These are phyloP conservation scores for Paecilomyces sp. DNA, from an alignment of 2,329 filamentous ascomycete species.

Conservation along the genomic window DNA sequence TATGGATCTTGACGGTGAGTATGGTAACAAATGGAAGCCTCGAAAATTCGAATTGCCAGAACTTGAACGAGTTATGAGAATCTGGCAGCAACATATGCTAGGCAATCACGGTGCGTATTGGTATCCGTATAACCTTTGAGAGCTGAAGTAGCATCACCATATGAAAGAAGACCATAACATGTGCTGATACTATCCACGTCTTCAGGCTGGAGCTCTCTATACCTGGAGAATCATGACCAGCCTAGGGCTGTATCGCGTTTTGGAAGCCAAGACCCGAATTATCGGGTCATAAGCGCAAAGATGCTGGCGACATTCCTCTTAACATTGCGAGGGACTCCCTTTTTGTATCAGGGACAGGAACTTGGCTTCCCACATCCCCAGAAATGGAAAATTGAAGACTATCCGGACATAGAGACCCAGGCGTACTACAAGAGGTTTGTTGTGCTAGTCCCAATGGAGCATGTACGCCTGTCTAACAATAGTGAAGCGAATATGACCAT, in stretches of 20 bases:
- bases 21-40: slow-evolving; percentile 16
- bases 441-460: slow-evolving; percentile 6
- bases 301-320: slow-evolving; percentile 47
- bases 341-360: slow-evolving; percentile 56
- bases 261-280: slow-evolving; percentile 39
- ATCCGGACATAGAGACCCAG: slow-evolving; percentile 36
- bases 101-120: slow-evolving; percentile 8
- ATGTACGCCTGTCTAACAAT: not conserved
- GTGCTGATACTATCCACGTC: slow-evolving; percentile 10
- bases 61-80: slow-evolving; percentile 6
- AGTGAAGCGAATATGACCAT: slow-evolving; percentile 4
- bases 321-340: slow-evolving; percentile 47
- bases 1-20: slow-evolving; percentile 11
- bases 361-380: slow-evolving; percentile 53
- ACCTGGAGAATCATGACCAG: slow-evolving; percentile 60
- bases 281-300: slow-evolving; percentile 43
- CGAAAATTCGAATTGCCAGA: slow-evolving; percentile 10
- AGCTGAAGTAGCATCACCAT: not conserved
- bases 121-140: not conserved
- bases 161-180: not conserved
- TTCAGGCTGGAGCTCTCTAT: slow-evolving; percentile 51
- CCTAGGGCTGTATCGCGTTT: slow-evolving; percentile 50
- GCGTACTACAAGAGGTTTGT: slow-evolving; percentile 40
- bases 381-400: slow-evolving; percentile 42
- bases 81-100: slow-evolving; percentile 14